Evolutionary conservation across 345 rosid genomes (phyloP), one percentile per base, ranked within the genome.

Genomic region (Camelina neglecta): DNA sequence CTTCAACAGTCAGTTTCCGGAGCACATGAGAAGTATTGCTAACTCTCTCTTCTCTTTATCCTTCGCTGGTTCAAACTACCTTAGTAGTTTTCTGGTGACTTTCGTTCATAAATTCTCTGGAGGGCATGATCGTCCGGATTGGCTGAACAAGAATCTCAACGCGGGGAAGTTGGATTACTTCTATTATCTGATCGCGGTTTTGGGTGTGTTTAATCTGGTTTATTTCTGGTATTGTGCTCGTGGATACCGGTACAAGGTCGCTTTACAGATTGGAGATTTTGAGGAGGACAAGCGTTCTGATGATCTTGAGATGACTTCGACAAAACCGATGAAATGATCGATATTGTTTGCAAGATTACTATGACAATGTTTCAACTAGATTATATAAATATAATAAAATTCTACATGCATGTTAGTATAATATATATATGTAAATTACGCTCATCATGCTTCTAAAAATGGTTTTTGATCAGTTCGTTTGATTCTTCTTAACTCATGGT

Each of bases 1-100:
- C 58, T 88, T 93, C 82, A 89, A 90, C 26, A 93, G 88, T 80
- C 96, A 91, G 72, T 80, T 93, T 16, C 98, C 98, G 0, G 95
- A 91, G 56, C 89, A 93, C 81, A 93, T 90, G 98, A 86, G 93
- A 77, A 91, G 93, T 73, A 84, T 85, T 0, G 97, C 98, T 9
- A 83, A 86, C 13, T 82, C 93, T 2, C 74, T 93, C 64, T 90
- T 90, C 75, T 93, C 92, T 92, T 45, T 80, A 0, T 77, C 95
- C 1, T 85, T 89, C 45, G 85, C 97, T 0, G 82, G 75, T 2
- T 96, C 97, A 65, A 91, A 81, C 51, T 91, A 90, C 74, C 67
- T 79, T 15, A 91, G 98, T 44, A 90, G 96, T 9, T 77, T 93
- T 35, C 49, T 88, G 58, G 98, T 91, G 48, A 78, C 93, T 2